A percentile compares a stretch with the other conserved stretches of the same genome.
phyloP scores from a whole-genome alignment of 768 basidiomycete genomes.

The Serendipita vermifera region DNA sequence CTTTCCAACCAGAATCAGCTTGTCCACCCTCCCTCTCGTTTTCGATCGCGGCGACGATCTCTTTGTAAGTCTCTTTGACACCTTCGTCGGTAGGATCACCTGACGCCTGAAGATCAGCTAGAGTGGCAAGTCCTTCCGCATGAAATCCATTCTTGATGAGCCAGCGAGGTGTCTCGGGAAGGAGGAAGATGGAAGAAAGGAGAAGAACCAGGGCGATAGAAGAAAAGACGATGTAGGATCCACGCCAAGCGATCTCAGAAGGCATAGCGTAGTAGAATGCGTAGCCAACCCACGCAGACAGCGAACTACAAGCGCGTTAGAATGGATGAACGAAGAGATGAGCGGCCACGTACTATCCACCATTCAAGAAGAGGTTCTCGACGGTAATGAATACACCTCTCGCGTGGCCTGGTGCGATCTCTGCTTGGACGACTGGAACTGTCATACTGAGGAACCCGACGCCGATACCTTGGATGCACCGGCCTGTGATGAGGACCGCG shows the following conservation, averaged over 20 bases:
- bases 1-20: slow-evolving; percentile 16
- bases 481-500: slow-evolving; percentile 28
- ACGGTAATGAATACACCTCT: slow-evolving; percentile 9
- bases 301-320: background rate
- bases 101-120: slow-evolving; percentile 10
- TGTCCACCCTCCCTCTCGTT: background rate
- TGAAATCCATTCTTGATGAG: slow-evolving; percentile 14
- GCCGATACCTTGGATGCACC: slow-evolving; percentile 36
- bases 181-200: background rate
- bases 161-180: slow-evolving; percentile 28
- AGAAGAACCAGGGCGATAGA: background rate
- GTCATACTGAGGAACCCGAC: slow-evolving; percentile 12
- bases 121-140: slow-evolving; percentile 6
- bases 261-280: slow-evolving; percentile 24
- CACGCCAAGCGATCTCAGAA: slow-evolving; percentile 10
- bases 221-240: slow-evolving; percentile 8
- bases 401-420: slow-evolving; percentile 11
- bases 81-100: slow-evolving; percentile 5
- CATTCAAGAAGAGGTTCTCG: slow-evolving; percentile 40
- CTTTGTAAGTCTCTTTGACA: slow-evolving; percentile 9
- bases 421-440: slow-evolving; percentile 9
- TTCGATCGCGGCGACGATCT: slow-evolving; percentile 9
- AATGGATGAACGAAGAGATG: background rate
- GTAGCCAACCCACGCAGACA: slow-evolving; percentile 11
- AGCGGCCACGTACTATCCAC: background rate